Base-by-base conservation (phyloP, 1,284 basidiomycete genomes). In the Laetiporus sulphureus region DNA sequence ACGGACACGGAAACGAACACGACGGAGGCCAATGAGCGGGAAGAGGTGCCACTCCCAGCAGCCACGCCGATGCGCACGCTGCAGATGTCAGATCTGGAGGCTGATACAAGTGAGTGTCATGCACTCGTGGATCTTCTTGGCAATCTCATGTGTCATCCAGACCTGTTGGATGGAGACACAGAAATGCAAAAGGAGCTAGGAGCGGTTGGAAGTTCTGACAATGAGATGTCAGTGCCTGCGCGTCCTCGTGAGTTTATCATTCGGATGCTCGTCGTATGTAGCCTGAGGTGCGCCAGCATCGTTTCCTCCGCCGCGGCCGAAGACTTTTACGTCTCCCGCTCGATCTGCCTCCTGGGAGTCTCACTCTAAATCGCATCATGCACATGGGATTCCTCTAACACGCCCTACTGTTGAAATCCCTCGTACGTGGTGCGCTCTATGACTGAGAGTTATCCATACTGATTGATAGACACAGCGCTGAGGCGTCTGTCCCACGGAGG, bases 181-280 rank as follows among this genome's bases (percentile, higher is more conserved):
- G 79, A 81, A 52, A 86, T 87, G 83, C 78, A 77, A 41, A 68
- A 74, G 36, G 76, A 68, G n/a, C 73, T 87, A 56, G 67, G 73
- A 29, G 73, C 66, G 12, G 54, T 74, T 40, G 72, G 78, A 37
- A 78, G 70, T 50, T 73, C 64, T 49, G 73, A 71, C 23, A 62
- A 60, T 18, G 64, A 65, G 6, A 40, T 41, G 11, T 5, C 34
- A 12, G 25, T 36, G 5, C 37, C 40, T 25, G 41, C 33, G 3
- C 45, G 41, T 23, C 52, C 54, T 20, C 45, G 54, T 53, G 42
- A 16, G 57, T 50, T 20, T 22, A 3, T 20, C 22, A 8, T 30
- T 15, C 18, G n/a, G n/a, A n/a, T n/a, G n/a, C n/a, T n/a, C n/a
- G n/a, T n/a, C n/a, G n/a, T n/a, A n/a, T n/a, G n/a, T 16, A 19